These are phyloP conservation scores for Cladophialophora chaetospira DNA, from an alignment of 2,329 filamentous ascomycete species.

Conservation along the genomic window DNA sequence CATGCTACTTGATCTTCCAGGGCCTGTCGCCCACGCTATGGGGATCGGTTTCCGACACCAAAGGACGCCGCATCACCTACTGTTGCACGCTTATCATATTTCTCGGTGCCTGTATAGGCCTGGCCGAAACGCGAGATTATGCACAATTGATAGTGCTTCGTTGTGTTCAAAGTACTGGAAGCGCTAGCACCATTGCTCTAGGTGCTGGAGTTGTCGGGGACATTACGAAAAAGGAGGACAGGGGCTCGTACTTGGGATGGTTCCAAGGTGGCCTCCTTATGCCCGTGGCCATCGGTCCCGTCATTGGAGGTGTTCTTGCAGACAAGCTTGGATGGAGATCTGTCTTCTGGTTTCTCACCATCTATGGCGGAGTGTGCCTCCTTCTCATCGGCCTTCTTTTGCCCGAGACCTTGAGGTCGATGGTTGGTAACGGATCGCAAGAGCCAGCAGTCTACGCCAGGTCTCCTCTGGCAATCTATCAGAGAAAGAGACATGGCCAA, in stretches of 20 bases:
- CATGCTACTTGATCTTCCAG: conserved; percentile 50
- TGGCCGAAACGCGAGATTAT: conserved; percentile 44
- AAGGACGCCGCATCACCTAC: conserved; percentile 46
- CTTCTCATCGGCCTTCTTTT: conserved; percentile 39
- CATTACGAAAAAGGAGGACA: conserved; percentile 44
- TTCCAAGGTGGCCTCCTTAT: conserved; percentile 43
- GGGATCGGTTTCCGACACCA: conserved; percentile 45
- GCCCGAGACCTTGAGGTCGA: conserved; percentile 44
- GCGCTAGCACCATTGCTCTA: conserved; percentile 48
- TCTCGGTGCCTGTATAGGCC: conserved; percentile 44
- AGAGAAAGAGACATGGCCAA: conserved; percentile 7
- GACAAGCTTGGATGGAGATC: conserved; percentile 44
- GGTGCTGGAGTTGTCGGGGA: conserved; percentile 48
- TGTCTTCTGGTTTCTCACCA: conserved; percentile 49
- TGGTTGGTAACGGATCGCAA: conserved; percentile 40
- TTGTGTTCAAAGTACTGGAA: conserved; percentile 48
- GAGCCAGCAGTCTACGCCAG: conserved; percentile 4
- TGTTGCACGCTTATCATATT: conserved; percentile 45
- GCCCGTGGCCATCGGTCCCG: conserved; percentile 50
- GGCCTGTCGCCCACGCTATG: conserved; percentile 47
- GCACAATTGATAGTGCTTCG: conserved; percentile 44
- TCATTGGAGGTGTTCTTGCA: conserved; percentile 46
- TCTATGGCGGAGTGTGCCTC: conserved; percentile 41
- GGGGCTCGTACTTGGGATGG: conserved; percentile 52
- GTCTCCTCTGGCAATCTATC: conserved; percentile 11